A percentile compares a stretch with the other conserved stretches of the same genome.
These are phyloP conservation scores for Ganoderma leucocontextum DNA, from an alignment of 1,284 basidiomycete species.

Conservation along the genomic window DNA sequence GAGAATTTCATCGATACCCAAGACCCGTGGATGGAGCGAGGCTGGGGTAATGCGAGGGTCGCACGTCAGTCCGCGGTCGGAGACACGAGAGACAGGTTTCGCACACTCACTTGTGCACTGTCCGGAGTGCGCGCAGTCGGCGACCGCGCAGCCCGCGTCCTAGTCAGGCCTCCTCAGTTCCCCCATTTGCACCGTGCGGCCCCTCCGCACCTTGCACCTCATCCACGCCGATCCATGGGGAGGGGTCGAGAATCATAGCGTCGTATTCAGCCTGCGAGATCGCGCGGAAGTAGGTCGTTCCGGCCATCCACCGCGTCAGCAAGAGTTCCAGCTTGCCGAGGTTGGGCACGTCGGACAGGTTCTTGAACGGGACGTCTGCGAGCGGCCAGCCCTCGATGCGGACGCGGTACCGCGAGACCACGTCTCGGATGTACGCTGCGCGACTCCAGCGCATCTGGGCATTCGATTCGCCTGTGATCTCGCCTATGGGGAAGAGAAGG, in stretches of 20 bases:
- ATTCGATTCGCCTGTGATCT: slow-evolving; percentile 38
- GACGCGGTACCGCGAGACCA: slow-evolving; percentile 42
- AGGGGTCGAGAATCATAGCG: slow-evolving; percentile 35
- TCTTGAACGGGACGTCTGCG: slow-evolving; percentile 42
- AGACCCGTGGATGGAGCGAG: slow-evolving; percentile 7
- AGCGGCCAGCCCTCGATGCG: slow-evolving; percentile 44
- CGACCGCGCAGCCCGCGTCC: not conserved
- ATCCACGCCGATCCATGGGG: slow-evolving; percentile 29
- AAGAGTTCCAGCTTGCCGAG: slow-evolving; percentile 41
- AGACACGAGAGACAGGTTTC: too few species aligned
- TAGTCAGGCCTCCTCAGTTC: slow-evolving; percentile 8
- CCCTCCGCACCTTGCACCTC: slow-evolving; percentile 16
- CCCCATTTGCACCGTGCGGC: slow-evolving; percentile 7
- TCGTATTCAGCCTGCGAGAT: slow-evolving; percentile 38
- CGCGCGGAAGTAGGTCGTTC: slow-evolving; percentile 38
- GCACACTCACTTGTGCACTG: not conserved
- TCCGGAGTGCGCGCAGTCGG: not conserved
- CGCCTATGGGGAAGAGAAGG: slow-evolving; percentile 28
- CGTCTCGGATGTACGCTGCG: slow-evolving; percentile 41
- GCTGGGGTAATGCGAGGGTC: not conserved
- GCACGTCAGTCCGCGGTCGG: slow-evolving; percentile 3
- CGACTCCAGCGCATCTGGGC: slow-evolving; percentile 41
- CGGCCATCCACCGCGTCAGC: slow-evolving; percentile 36
- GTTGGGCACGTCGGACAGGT: slow-evolving; percentile 45
- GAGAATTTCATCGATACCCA: slow-evolving; percentile 3